Evolutionary conservation across 139 green algal species (phyloP).

Genomic region (Spirogloea muscicola): DNA sequence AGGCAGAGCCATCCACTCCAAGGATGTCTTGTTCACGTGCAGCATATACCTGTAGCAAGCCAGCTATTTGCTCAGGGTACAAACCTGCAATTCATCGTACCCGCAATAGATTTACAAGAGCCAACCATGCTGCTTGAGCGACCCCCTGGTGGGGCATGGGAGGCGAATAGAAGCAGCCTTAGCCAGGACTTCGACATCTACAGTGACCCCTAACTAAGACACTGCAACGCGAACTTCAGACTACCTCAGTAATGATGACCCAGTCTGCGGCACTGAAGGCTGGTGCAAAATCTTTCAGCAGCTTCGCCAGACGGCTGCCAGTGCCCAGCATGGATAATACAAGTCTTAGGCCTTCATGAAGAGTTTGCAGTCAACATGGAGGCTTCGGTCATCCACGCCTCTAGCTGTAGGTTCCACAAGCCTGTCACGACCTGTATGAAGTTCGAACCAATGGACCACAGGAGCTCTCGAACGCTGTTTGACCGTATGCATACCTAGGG

Average conservation of each 20-base stretch:
- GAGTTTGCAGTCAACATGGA: neutral
- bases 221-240: neutral
- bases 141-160: too few species aligned
- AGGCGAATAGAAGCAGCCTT: too few species aligned
- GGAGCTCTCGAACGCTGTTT: neutral
- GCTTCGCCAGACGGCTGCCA: constrained; percentile 15
- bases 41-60: constrained; percentile 21
- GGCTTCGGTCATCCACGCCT: neutral
- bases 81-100: neutral
- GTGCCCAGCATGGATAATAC: too few species aligned
- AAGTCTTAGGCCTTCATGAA: neutral
- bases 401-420: neutral
- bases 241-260: neutral
- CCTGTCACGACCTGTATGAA: neutral
- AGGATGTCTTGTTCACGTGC: constrained; percentile 20
- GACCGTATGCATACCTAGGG: neutral
- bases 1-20: constrained; percentile 8
- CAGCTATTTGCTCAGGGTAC: neutral
- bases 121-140: neutral
- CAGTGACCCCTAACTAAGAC: neutral
- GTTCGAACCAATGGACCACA: neutral
- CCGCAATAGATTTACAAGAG: neutral
- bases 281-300: constrained; percentile 37
- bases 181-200: neutral
- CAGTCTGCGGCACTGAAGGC: neutral